Conservation (phyloP, 1,139 yeast species). For the Arxiozyma slooffiae region DNA sequence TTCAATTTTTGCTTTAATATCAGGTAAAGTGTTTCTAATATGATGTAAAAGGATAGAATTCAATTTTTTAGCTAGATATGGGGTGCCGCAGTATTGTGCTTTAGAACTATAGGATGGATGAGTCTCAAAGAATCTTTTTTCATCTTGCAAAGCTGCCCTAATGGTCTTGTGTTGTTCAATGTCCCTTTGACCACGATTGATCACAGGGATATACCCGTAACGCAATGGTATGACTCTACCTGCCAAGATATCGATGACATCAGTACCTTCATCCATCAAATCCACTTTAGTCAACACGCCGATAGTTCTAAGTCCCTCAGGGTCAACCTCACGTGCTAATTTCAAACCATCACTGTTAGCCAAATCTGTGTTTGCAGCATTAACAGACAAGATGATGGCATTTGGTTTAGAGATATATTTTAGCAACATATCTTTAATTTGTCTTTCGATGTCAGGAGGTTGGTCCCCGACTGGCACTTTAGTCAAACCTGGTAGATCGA, state of each 20-base stretch:
- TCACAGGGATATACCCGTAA: slow-evolving; percentile 94
- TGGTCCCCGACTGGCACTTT: slow-evolving; percentile 99
- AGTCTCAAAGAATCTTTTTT: slow-evolving; percentile 62
- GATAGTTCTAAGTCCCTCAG: slow-evolving; percentile 91
- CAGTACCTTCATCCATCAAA: slow-evolving; percentile 98
- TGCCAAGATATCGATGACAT: slow-evolving; percentile 90
- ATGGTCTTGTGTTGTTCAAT: slow-evolving; percentile 81
- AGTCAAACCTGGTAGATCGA: slow-evolving; percentile 94
- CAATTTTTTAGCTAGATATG: slow-evolving; percentile 86
- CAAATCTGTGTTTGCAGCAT: slow-evolving; percentile 94
- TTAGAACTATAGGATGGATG: slow-evolving; percentile 75
- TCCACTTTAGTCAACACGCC: slow-evolving; percentile 97
- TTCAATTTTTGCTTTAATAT: slow-evolving; percentile 83
- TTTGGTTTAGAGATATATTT: slow-evolving; percentile 92
- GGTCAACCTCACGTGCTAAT: slow-evolving; percentile 94
- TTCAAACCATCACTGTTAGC: slow-evolving; percentile 96
- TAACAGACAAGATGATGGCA: slow-evolving; percentile 89
- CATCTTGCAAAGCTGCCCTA: slow-evolving; percentile 78
- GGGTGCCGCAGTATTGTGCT: slow-evolving; percentile 91
- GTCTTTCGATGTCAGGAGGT: slow-evolving; percentile 93
- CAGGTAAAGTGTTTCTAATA: slow-evolving; percentile 88
- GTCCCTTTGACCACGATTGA: slow-evolving; percentile 95
- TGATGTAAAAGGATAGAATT: slow-evolving; percentile 86
- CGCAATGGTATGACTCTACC: slow-evolving; percentile 93
- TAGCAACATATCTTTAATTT: slow-evolving; percentile 88